Conservation (phyloP, 2,329 filamentous ascomycete genomes). For the Colletotrichum liaoningense region DNA sequence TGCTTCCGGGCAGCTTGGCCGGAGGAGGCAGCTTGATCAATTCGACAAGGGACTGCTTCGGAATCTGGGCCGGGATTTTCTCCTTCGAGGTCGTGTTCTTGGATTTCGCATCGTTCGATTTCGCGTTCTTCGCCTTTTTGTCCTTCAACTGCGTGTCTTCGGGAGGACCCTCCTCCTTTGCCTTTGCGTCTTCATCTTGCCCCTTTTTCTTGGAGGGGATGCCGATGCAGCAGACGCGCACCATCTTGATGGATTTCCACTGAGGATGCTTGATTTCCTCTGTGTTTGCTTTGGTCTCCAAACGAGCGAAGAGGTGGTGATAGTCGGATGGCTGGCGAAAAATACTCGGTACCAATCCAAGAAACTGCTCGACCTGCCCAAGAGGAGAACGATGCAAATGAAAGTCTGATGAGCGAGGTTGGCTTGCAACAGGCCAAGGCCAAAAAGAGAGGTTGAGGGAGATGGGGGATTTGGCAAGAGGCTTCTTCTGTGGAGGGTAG, state of each 20-base stretch:
- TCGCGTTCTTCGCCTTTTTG: background rate
- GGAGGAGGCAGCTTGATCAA: conserved; percentile 18
- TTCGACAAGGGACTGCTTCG: background rate
- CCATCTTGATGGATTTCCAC: conserved; percentile 3
- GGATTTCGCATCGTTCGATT: background rate
- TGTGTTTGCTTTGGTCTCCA: conserved; percentile 15
- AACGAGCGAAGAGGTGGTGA: conserved; percentile 26
- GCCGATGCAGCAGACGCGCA: conserved; percentile 10
- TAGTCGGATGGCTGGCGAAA: conserved; percentile 30
- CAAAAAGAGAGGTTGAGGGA: conserved; percentile 17
- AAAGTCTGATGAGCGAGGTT: conserved; percentile 14
- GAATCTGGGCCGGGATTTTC: background rate
- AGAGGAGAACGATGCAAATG: conserved; percentile 30
- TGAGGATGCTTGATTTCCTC: background rate
- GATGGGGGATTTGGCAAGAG: conserved; percentile 7
- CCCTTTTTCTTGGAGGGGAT: background rate
- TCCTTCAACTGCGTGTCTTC: background rate
- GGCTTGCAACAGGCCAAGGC: background rate
- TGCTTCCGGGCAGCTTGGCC: conserved; percentile 15
- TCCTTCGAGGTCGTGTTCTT: background rate
- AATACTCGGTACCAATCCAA: conserved; percentile 30
- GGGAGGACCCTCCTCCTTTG: background rate
- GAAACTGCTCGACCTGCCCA: conserved; percentile 26
- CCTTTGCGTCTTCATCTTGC: background rate
- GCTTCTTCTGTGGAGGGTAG: background rate